Evolutionary conservation across 495 filamentous ascomycete species (phyloP).

Genomic region (Glarea lozoyensis): DNA sequence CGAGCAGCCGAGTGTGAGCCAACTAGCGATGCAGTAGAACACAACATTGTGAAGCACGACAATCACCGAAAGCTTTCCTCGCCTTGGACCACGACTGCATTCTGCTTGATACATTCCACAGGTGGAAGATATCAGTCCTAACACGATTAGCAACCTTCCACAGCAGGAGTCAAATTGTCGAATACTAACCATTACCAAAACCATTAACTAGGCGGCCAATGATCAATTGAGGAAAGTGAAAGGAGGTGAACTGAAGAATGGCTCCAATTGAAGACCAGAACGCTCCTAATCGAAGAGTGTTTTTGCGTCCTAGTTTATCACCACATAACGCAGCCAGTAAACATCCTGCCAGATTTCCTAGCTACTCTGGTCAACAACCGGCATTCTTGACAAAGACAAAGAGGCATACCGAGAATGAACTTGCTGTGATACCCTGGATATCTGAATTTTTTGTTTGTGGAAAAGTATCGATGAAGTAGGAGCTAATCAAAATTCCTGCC

Average conservation of each 20-base stretch:
- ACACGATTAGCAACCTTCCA: background rate
- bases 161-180: background rate
- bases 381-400: background rate
- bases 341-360: conserved; percentile 15
- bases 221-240: conserved; percentile 57
- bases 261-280: conserved; percentile 41
- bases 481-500: conserved; percentile 24
- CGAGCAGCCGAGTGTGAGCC: conserved; percentile 49
- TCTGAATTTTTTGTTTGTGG: conserved; percentile 23
- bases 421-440: conserved; percentile 28
- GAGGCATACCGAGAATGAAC: conserved; percentile 27
- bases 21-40: conserved; percentile 75
- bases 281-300: conserved; percentile 24
- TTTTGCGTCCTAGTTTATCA: conserved; percentile 27
- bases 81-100: conserved; percentile 36
- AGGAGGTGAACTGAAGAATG: conserved; percentile 51
- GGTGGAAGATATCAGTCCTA: conserved; percentile 50
- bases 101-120: conserved; percentile 74
- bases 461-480: conserved; percentile 24
- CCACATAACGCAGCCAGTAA: conserved; percentile 22
- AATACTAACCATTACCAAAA: conserved; percentile 49
- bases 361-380: background rate
- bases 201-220: conserved; percentile 64
- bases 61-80: conserved; percentile 28
- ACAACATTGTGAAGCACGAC: conserved; percentile 61